Base-by-base conservation (phyloP, 169 alveolate genomes). In the Ichthyophthirius multifiliis region DNA sequence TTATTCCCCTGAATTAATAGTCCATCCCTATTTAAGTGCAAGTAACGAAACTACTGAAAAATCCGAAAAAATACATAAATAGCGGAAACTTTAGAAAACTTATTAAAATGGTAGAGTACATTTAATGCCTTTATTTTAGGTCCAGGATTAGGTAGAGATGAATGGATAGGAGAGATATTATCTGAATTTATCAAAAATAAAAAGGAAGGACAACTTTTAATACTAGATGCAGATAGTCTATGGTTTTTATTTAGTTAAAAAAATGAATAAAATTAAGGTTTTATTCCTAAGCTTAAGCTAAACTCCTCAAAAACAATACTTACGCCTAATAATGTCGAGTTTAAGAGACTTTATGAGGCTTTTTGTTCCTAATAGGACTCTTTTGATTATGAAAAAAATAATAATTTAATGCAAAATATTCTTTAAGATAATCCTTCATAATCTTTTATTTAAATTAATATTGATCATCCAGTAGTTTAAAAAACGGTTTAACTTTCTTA, bases 1-100 rank as follows among this genome's bases (percentile, higher is more conserved):
- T 39, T 97, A 97, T 84, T 95, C 98, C n/a, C 98, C 98, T 10
- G 99, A 97, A 84, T 82, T 96, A 46, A 96, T 97, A 35, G 98
- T 96, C 5, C 97, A 95, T 76, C 98, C 98, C 9, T 87, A 73
- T n/a, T 37, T 80, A 43, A 75, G 79, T 65, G 43, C 79, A 37
- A 35, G 65, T 3, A 37, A 75, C 20, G 78, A 82, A 55, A 62
- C n/a, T n/a, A n/a, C n/a, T 43, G 16, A 55, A 65, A 81, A 43
- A 55, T 5, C 71, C 71, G 4, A 39, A 55, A 55, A 47, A 46
- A 13, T 41, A 71, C 41, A 77, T 47, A 92, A 39, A 79, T 71
- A 32, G 62, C 83, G 74, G 67, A 47, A 13, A 83, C 55, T 65
- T 74, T 85, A 43, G 78, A 78, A 84, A 90, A 55, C 13, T 55